Percentiles rank a stretch among this genome's conserved stretches.
Evolutionary conservation across 805 yeast species (phyloP).

Genomic region (Helenozyma rhizophorensis): DNA sequence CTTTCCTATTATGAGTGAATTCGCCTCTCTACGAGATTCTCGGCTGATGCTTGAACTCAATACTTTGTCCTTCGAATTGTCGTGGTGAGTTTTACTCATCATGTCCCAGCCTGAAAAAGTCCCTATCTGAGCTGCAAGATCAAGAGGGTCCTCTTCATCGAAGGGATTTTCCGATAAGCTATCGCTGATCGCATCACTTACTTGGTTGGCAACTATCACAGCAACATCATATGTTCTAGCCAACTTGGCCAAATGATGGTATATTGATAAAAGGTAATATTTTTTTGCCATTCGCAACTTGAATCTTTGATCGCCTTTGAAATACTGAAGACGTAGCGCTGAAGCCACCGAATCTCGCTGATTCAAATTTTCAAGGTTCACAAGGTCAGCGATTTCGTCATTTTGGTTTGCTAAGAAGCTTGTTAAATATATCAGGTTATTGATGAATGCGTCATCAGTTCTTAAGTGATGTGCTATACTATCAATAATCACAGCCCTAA

Average conservation of each 20-base stretch:
- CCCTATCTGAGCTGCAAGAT: slow-evolving; percentile 63
- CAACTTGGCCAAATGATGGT: slow-evolving; percentile 44
- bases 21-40: too few relatives aligned
- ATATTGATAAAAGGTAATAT: slow-evolving; percentile 38
- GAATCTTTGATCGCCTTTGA: slow-evolving; percentile 9
- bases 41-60: too few relatives aligned
- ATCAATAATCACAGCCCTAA: slow-evolving; percentile 67
- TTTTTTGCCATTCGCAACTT: slow-evolving; percentile 36
- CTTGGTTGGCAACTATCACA: slow-evolving; percentile 73
- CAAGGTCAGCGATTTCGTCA: neutral
- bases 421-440: slow-evolving; percentile 9
- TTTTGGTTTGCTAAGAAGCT: slow-evolving; percentile 11
- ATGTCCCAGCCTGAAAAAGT: slow-evolving; percentile 70
- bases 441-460: slow-evolving; percentile 42
- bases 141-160: slow-evolving; percentile 30
- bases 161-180: slow-evolving; percentile 19
- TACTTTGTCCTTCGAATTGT: too few relatives aligned
- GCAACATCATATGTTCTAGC: slow-evolving; percentile 51
- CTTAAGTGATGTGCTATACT: slow-evolving; percentile 80
- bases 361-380: too few relatives aligned
- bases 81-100: too few relatives aligned
- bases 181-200: slow-evolving; percentile 48
- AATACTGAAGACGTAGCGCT: too few relatives aligned
- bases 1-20: too few relatives aligned
- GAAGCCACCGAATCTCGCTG: too few relatives aligned